These are phyloP conservation scores for Ceratobasidium sp. DNA, from an alignment of 1,284 basidiomycete genomes.

Conservation along the genomic window DNA sequence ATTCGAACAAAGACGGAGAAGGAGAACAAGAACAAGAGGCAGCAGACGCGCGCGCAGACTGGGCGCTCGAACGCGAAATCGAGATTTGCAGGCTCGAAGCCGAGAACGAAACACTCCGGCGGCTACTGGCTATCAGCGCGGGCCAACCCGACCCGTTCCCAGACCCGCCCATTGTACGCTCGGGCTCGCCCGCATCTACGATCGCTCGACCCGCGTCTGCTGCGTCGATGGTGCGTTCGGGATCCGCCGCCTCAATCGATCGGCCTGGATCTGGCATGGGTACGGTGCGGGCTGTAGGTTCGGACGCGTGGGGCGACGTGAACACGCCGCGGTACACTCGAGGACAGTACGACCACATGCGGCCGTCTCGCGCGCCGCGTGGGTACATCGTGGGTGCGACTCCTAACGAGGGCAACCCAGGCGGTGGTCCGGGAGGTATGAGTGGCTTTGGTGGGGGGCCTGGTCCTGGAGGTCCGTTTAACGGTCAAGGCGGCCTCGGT, in stretches of 20 bases:
- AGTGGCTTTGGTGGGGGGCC: background rate
- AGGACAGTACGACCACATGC: constrained; percentile 40
- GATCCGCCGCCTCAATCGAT: constrained; percentile 26
- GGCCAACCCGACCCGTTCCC: constrained; percentile 48
- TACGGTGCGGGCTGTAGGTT: constrained; percentile 33
- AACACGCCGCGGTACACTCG: constrained; percentile 41
- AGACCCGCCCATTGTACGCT: constrained; percentile 14
- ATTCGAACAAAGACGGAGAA: constrained; percentile 48
- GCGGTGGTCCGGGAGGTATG: background rate
- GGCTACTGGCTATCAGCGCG: constrained; percentile 73
- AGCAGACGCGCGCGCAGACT: constrained; percentile 69
- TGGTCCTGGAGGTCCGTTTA: background rate
- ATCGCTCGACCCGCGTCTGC: constrained; percentile 18
- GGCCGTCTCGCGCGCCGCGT: constrained; percentile 36
- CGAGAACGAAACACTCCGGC: constrained; percentile 84
- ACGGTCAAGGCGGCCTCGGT: constrained; percentile 6
- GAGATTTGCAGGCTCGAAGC: constrained; percentile 82
- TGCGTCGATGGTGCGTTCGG: constrained; percentile 22
- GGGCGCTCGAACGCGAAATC: constrained; percentile 85
- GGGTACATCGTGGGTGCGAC: constrained; percentile 38
- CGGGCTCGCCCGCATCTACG: constrained; percentile 10
- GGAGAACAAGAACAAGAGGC: constrained; percentile 55
- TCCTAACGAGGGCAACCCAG: constrained; percentile 1
- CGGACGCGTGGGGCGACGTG: constrained; percentile 38
- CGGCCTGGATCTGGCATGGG: constrained; percentile 39